phyloP scores from a whole-genome alignment of 208 protist genomes.

The Trypanosoma caninum region DNA sequence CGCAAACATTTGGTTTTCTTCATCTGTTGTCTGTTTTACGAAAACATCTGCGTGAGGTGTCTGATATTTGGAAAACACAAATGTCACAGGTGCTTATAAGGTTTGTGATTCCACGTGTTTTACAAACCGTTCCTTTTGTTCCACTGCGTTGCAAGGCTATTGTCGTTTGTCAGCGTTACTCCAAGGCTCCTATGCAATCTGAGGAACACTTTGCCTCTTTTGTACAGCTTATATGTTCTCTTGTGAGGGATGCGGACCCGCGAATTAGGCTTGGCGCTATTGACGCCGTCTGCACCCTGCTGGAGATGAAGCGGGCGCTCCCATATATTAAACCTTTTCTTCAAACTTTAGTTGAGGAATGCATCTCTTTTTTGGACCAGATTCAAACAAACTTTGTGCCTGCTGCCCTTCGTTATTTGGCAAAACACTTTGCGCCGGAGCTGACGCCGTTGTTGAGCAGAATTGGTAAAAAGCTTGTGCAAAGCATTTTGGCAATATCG shows the following conservation, averaged over 20 bases:
- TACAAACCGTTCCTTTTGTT: slow-evolving; percentile 38
- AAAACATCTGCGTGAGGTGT: slow-evolving; percentile 68
- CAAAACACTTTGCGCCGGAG: slow-evolving; percentile 82
- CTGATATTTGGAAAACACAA: slow-evolving; percentile 65
- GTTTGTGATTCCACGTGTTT: slow-evolving; percentile 73
- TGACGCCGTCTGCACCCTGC: slow-evolving; percentile 80
- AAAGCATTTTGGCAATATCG: slow-evolving; percentile 73
- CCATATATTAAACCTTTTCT: slow-evolving; percentile 61
- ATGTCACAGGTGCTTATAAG: slow-evolving; percentile 75
- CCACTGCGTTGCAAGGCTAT: slow-evolving; percentile 80
- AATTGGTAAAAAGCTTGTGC: slow-evolving; percentile 64
- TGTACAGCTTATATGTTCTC: slow-evolving; percentile 58
- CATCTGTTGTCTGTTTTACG: slow-evolving; percentile 78
- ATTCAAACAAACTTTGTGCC: slow-evolving; percentile 88
- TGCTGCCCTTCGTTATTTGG: slow-evolving; percentile 74
- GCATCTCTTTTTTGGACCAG: slow-evolving; percentile 68
- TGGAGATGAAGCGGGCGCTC: slow-evolving; percentile 76
- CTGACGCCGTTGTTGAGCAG: slow-evolving; percentile 69
- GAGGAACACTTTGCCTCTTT: slow-evolving; percentile 79
- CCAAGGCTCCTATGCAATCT: slow-evolving; percentile 68
- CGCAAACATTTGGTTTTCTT: slow-evolving; percentile 73
- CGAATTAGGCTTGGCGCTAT: slow-evolving; percentile 78
- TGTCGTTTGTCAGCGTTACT: slow-evolving; percentile 79
- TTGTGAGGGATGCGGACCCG: slow-evolving; percentile 64
- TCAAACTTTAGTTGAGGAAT: slow-evolving; percentile 82